Evolutionary conservation across 2,329 filamentous ascomycete genomes (phyloP), one percentile per base, ranked within the genome.

Genomic region (Beauveria varroae): DNA sequence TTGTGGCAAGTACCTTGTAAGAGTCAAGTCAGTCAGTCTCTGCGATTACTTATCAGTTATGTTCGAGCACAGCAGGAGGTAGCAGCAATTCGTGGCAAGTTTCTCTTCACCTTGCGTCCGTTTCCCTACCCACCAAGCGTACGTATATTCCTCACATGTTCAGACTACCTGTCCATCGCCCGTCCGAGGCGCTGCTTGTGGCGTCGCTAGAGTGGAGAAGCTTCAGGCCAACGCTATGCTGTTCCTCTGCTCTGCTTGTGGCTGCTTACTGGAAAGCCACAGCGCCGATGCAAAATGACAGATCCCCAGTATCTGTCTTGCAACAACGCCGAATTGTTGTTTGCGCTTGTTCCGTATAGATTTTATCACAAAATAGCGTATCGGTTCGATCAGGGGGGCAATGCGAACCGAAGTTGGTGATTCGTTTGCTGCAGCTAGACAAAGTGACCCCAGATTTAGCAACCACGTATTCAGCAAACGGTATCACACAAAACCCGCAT

Each of bases 391-490:
- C 51, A 14, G 30, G 30, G 30, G 34, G 30, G 30, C 16, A 9
- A n/a, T 22, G 43, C 56, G 46, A 51, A 50, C 46, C 56, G 56
- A 58, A 46, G 56, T 51, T 18, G 56, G 34, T 34, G 56, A 30
- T 58, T 51, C 46, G 56, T 58, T 58, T 30, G 44, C 56, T 58
- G 56, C 55, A 57, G 55, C 56, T 58, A 58, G 56, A 58, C 56
- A 58, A 51, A 41, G 56, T 50, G 44, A 51, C 54, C 28, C 28
- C 43, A 50, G 37, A 34, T 28, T 59, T 59, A 59, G 46, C 47
- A 51, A 41, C 44, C 30, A 40, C n/a, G 34, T 18, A 22, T 51
- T 43, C 37, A 20, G 30, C 30, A 30, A 30, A 30, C 9, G 9
- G 30, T 30, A 30, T 41, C 3, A 22, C 26, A 22, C 5, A 26